These are phyloP conservation scores for Rugosomyces carneus DNA, from an alignment of 1,284 basidiomycete genomes.

Conservation along the genomic window DNA sequence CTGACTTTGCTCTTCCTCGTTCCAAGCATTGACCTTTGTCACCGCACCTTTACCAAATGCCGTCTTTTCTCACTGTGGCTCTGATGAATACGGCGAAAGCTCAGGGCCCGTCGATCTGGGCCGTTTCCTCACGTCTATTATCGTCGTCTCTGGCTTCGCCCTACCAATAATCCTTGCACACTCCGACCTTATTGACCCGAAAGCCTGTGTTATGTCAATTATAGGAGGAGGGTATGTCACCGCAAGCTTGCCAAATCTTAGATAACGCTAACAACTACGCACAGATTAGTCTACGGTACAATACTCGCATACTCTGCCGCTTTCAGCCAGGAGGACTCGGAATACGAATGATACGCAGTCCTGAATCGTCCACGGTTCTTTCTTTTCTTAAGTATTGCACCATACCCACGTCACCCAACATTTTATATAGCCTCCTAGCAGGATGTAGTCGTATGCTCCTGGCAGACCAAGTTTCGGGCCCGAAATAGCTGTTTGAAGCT, in stretches of 20 bases:
- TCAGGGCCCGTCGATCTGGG: conserved; percentile 74
- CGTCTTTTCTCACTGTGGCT: conserved; percentile 78
- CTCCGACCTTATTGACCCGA: conserved; percentile 79
- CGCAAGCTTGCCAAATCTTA: background rate
- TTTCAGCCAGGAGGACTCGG: conserved; percentile 73
- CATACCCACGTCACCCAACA: background rate
- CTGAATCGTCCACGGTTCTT: conserved; percentile 12
- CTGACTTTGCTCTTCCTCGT: background rate
- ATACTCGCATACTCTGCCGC: conserved; percentile 84
- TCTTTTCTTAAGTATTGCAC: conserved; percentile 8
- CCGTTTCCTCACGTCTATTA: conserved; percentile 86
- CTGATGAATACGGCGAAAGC: conserved; percentile 69
- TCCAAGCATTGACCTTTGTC: conserved; percentile 86
- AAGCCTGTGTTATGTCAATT: conserved; percentile 92
- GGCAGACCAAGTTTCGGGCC: background rate
- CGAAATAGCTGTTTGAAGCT: background rate
- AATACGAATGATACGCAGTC: conserved; percentile 49
- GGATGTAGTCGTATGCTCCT: background rate
- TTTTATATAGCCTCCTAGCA: background rate
- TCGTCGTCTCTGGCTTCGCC: conserved; percentile 92
- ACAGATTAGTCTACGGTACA: conserved; percentile 88
- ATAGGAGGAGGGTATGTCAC: conserved; percentile 76
- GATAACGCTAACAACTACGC: background rate
- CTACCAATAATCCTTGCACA: conserved; percentile 91
- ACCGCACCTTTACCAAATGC: conserved; percentile 95